Evolutionary conservation across 768 basidiomycete genomes (phyloP), one percentile per base, ranked within the genome.

Genomic region (Boletus bicolor): DNA sequence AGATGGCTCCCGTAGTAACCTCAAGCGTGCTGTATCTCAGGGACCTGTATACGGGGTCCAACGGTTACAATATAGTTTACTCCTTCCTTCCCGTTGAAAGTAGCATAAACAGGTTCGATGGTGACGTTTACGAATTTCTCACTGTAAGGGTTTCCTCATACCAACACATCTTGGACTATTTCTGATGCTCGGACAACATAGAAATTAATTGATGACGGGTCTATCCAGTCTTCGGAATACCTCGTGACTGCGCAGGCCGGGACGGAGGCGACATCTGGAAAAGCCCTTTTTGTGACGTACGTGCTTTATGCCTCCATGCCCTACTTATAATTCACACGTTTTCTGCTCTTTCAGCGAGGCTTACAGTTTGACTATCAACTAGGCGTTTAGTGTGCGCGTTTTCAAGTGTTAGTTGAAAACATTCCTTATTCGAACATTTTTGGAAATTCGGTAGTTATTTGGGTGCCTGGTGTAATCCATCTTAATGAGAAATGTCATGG

Each of bases 181-280:
- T 38, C 43, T 66, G 17, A 62, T 28, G 14, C 17, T 0, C 7
- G 3, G 15, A 9, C 46, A 2, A 41, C n/a, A n/a, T n/a, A 87
- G 84, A 80, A 83, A 58, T 67, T 88, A 62, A 79, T 78, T 0
- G 50, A 76, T 9, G 70, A 75, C 44, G 71, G 78, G 35, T 73
- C 76, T 5, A 58, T 88, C 34, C 68, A 71, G 55, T 63, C 76
- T 14, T 79, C 81, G 3, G 79, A 87, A 61, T 87, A 77, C 70
- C 73, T 87, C 50, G 77, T 68, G 37, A 83, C 79, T 12, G 78
- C 78, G 2, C 84, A 87, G 62, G 84, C 76, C 7, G 86, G 86
- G 7, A 82, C 82, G 0, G 86, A 88, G 67, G 80, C 81, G 15
- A 85, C 82, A 0, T 75, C 75, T 11, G 85, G 85, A n/a, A 73